Base-by-base conservation (phyloP, 768 basidiomycete species). In the Cyathus striatus region DNA sequence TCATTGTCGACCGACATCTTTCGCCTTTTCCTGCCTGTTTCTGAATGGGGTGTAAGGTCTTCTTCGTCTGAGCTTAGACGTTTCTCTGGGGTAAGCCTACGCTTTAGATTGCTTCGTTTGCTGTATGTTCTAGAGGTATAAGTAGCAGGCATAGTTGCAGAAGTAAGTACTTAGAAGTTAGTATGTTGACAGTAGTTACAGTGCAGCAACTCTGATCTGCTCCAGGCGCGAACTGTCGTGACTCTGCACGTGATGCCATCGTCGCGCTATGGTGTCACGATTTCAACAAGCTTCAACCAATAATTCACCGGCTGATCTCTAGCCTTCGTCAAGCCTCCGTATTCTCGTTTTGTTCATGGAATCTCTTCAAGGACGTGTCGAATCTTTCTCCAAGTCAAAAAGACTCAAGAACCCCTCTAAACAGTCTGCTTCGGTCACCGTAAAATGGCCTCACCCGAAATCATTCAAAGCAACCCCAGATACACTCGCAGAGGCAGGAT, bases 401-500 rank as follows among this genome's bases (percentile, higher is more conserved):
- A 74, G 82, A 49, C 65, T 79, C 44, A 86, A 77, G 63, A 76
- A 72, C n/a, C 64, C 73, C 0, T 49, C 56, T 43, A 82, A 76
- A 57, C 55, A 66, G 6, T 72, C 73, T 25, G 66, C 79, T 1
- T 66, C 65, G 1, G 51, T 63, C 1, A 63, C 65, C 30, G 50
- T 78, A n/a, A 86, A 79, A 63, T 97, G 91, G 90, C 85, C 91
- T 0, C 88, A 94, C 50, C 76, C 86, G 0, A 33, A 61, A 0
- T 53, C 66, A 14, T 88, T 79, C 59, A 63, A 66, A 40, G 84
- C 93, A 36, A 92, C 78, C 40, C 83, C 93, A 1, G 63, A 73
- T 41, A 71, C 76, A 3, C 78, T 98, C 13, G 86, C 94, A 2
- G 81, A 86, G 50, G 94, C 94, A 2, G 94, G 94, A 6, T 97